phyloP scores from a whole-genome alignment of 352 stramenopile species.

The Aphanomyces stellatus region DNA sequence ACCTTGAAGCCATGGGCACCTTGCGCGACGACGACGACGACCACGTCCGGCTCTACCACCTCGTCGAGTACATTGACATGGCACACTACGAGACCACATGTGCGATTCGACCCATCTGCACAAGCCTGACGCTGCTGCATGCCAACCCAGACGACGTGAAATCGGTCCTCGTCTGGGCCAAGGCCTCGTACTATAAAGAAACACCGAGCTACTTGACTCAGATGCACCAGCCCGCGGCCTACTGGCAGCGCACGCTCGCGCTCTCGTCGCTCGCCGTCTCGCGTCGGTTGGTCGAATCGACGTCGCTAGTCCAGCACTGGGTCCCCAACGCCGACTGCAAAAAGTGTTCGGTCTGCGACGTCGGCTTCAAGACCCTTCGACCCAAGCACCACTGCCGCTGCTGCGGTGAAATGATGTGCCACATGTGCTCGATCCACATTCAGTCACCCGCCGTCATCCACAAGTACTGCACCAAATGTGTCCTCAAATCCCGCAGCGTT shows the following conservation, averaged over 20 bases:
- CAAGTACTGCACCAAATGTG: constrained; percentile 20
- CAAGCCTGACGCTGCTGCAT: not conserved
- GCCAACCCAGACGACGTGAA: not conserved
- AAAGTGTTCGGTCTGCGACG: constrained; percentile 1
- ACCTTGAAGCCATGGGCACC: constrained; percentile 11
- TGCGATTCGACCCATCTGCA: constrained; percentile 6
- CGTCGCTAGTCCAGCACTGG: not conserved
- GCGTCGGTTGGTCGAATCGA: not conserved
- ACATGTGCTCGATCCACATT: constrained; percentile 1
- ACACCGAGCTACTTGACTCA: not conserved
- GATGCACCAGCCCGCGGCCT: not conserved
- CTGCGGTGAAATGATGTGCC: constrained; percentile 14
- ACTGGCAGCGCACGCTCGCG: not conserved
- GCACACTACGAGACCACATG: not conserved
- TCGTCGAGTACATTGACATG: constrained; percentile 16
- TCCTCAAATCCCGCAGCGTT: not conserved
- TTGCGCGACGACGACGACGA: not conserved
- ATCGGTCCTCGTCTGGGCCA: not conserved
- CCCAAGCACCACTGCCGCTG: constrained; percentile 15
- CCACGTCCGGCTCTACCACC: constrained; percentile 5
- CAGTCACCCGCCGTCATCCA: not conserved
- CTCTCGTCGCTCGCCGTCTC: constrained; percentile 3
- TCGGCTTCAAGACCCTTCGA: constrained; percentile 5
- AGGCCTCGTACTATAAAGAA: not conserved
- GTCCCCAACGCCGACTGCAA: not conserved